A percentile compares a stretch with the other conserved stretches of the same genome.
Evolutionary conservation across 768 basidiomycete species (phyloP).

Genomic region (Lactifluus hygrophoroides): DNA sequence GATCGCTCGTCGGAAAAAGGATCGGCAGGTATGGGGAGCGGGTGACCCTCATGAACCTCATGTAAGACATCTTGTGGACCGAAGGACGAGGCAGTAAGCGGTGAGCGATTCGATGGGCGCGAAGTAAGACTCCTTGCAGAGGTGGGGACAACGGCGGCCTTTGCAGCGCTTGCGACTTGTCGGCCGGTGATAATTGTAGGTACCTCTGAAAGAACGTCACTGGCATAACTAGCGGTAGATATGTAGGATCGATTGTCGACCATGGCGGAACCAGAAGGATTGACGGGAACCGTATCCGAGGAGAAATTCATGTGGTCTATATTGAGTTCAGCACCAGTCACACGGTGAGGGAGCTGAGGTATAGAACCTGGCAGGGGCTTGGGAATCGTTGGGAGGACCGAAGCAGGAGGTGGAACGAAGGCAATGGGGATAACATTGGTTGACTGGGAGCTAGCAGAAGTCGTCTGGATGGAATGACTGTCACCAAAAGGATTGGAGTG

Average conservation of each 20-base stretch:
- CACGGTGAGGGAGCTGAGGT: constrained; percentile 48
- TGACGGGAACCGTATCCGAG: constrained; percentile 36
- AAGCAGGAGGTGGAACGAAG: constrained; percentile 52
- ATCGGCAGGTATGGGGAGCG: constrained; percentile 29
- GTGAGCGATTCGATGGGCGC: constrained; percentile 47
- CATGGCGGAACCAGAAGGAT: constrained; percentile 40
- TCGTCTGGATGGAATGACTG: constrained; percentile 69
- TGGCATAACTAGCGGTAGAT: constrained; percentile 66
- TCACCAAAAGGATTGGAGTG: constrained; percentile 71
- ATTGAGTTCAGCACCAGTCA: constrained; percentile 54
- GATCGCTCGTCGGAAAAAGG: constrained; percentile 63
- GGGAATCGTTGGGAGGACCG: constrained; percentile 24
- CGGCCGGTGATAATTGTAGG: constrained; percentile 74
- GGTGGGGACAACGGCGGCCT: constrained; percentile 60
- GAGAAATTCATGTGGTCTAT: constrained; percentile 57
- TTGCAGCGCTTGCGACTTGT: constrained; percentile 68
- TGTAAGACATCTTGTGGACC: constrained; percentile 55
- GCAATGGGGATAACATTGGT: constrained; percentile 87
- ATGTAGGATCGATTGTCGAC: constrained; percentile 58
- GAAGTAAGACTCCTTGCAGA: constrained; percentile 34
- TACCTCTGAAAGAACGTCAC: constrained; percentile 72
- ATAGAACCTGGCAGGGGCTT: not conserved
- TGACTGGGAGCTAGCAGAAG: constrained; percentile 59
- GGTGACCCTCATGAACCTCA: constrained; percentile 35
- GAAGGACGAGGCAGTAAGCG: constrained; percentile 63